These are phyloP conservation scores for Ophiostoma sp. DNA, from an alignment of 2,329 filamentous ascomycete species.

Conservation along the genomic window DNA sequence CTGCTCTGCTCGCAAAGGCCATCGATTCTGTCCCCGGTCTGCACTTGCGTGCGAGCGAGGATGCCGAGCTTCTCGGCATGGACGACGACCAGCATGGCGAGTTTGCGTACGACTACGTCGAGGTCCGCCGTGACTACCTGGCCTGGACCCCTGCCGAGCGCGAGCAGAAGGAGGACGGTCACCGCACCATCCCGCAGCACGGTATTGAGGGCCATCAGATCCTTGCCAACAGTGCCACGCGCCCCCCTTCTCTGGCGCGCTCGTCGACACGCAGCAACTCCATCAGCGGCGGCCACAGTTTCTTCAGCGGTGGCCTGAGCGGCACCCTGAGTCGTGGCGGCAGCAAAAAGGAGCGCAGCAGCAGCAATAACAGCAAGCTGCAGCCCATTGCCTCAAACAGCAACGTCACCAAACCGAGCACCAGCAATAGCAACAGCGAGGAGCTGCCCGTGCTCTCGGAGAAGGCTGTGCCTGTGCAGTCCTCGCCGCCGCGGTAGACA, in stretches of 20 bases:
- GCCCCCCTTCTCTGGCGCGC: background rate
- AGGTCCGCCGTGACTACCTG: slow-evolving; percentile 81
- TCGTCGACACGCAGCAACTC: slow-evolving; percentile 1
- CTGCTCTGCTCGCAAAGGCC: slow-evolving; percentile 64
- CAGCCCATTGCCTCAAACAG: background rate
- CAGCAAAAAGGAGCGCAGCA: slow-evolving; percentile 17
- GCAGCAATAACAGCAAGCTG: slow-evolving; percentile 14
- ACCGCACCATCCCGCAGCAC: slow-evolving; percentile 60
- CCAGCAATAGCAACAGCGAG: background rate
- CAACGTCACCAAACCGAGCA: background rate
- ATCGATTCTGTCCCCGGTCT: slow-evolving; percentile 74
- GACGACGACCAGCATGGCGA: slow-evolving; percentile 87
- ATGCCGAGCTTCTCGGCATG: slow-evolving; percentile 81
- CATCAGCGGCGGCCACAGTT: background rate
- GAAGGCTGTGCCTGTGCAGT: background rate
- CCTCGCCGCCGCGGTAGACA: background rate
- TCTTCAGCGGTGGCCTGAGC: background rate
- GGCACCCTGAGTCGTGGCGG: slow-evolving; percentile 8
- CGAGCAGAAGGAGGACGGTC: slow-evolving; percentile 55
- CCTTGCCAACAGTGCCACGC: slow-evolving; percentile 35
- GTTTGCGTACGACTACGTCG: slow-evolving; percentile 86
- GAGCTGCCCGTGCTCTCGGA: slow-evolving; percentile 12
- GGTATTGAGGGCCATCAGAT: slow-evolving; percentile 66
- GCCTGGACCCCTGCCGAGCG: slow-evolving; percentile 75
- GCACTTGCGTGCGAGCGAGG: slow-evolving; percentile 71